Evolutionary conservation across 305 asterid genomes (phyloP), one percentile per base, ranked within the genome.

Genomic region (Fraxinus platypoda): DNA sequence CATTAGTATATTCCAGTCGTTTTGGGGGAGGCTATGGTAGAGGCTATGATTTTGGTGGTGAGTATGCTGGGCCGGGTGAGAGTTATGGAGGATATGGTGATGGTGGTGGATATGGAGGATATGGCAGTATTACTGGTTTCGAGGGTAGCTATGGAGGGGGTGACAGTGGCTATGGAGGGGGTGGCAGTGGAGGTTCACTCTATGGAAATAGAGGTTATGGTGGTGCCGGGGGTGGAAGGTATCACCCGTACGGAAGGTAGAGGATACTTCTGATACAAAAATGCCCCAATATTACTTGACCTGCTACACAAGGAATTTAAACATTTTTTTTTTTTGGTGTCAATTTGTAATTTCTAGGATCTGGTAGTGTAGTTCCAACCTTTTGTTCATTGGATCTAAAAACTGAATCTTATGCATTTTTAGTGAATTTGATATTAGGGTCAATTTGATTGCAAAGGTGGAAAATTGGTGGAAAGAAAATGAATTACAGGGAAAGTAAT

Each of bases 1-100:
- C 91, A 30, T 84, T 82, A 35, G 92, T 85, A 37, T 90, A 86
- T 74, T 82, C 90, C 7, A 80, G 83, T 82, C 91, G 90, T 35
- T 87, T 80, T 77, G 91, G 90, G 23, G 87, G 92, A 46, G 90
- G 89, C 46, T 88, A 78, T 68, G 90, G 90, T 77, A 84, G 90
- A 79, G 91, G 90, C 54, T 90, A 88, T 19, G 91, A 88, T 88
- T 12, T 88, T 31, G 89, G 87, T 52, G 85, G 83, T 7, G 90
- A 87, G 54, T 88, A 88, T 71, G 88, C 88, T 68, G 90, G 86
- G 7, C 82, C 89, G 0, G 82, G 75, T 17, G 90, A 90, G 46
- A 84, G 86, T 78, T 87, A 88, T 83, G 85, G 86, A 31, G 90
- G 89, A 34, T 90, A 90, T 21, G 88, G 85, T 74, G 85, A 2